Conservation (phyloP, 306 rosid species). For the Castanopsis chinensis region DNA sequence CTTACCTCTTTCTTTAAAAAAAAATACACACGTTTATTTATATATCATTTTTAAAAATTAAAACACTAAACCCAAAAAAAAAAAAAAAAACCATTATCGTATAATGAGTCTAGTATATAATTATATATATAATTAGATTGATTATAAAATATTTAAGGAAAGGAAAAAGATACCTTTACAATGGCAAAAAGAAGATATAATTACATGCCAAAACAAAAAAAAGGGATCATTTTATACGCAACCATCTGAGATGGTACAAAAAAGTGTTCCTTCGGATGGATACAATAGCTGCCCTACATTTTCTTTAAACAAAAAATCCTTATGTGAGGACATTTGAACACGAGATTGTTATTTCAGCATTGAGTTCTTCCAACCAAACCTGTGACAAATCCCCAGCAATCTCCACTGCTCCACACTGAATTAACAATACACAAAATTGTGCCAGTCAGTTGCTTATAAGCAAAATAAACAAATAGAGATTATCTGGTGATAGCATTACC, state of each 20-base stretch:
- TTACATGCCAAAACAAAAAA: background rate
- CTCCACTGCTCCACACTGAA: slow-evolving; percentile 81
- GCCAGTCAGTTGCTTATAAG: slow-evolving; percentile 2
- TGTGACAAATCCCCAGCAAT: slow-evolving; percentile 56
- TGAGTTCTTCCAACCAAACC: slow-evolving; percentile 42
- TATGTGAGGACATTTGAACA: background rate
- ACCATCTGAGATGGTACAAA: slow-evolving; percentile 2
- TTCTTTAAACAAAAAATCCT: background rate
- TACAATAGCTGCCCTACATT: background rate
- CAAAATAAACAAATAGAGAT: background rate
- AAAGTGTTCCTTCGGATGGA: background rate
- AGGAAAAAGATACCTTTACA: background rate
- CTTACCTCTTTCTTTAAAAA: too few relatives aligned
- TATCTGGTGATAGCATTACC: slow-evolving; percentile 37
- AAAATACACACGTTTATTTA: too few relatives aligned
- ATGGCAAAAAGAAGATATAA: background rate
- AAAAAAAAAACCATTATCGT: too few relatives aligned
- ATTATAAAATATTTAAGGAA: background rate
- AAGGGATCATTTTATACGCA: background rate
- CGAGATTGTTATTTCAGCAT: slow-evolving; percentile 20
- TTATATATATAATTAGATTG: too few relatives aligned
- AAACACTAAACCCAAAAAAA: too few relatives aligned
- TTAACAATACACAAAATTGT: slow-evolving; percentile 5
- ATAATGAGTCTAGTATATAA: too few relatives aligned
- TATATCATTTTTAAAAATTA: too few relatives aligned